These are phyloP conservation scores for Amesomyces nigricolor DNA, from an alignment of 2,329 filamentous ascomycete genomes.

Conservation along the genomic window DNA sequence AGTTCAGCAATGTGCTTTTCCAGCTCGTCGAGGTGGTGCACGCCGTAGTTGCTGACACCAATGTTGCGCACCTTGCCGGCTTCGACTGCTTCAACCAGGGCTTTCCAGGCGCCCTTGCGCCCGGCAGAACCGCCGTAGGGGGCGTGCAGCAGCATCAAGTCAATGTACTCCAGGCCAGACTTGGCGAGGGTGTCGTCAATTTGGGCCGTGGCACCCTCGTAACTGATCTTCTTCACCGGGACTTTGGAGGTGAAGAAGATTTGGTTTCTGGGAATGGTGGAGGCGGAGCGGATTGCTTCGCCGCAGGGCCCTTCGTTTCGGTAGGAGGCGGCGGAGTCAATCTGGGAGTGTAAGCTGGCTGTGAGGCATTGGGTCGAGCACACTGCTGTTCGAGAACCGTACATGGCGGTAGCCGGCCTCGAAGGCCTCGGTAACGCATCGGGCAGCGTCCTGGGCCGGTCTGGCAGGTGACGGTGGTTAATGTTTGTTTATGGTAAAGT, in stretches of 20 bases:
- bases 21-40: conserved; percentile 57
- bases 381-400: conserved; percentile 15
- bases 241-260: conserved; percentile 55
- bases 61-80: conserved; percentile 57
- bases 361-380: too few species aligned
- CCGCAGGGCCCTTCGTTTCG: conserved; percentile 46
- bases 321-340: conserved; percentile 50
- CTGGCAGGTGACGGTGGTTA: background rate
- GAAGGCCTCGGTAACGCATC: conserved; percentile 42
- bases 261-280: conserved; percentile 39
- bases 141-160: conserved; percentile 59
- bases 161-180: conserved; percentile 60
- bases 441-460: conserved; percentile 31
- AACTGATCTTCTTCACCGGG: conserved; percentile 43
- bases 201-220: conserved; percentile 58
- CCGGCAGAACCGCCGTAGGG: conserved; percentile 52
- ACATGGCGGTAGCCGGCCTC: conserved; percentile 50
- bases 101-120: conserved; percentile 57
- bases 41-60: conserved; percentile 61
- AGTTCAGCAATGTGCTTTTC: conserved; percentile 55
- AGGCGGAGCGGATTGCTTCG: conserved; percentile 35
- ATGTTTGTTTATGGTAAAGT: too few species aligned
- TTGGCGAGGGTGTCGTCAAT: conserved; percentile 58
- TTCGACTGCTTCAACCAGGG: conserved; percentile 58
- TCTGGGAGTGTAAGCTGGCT: conserved; percentile 28